phyloP scores from a whole-genome alignment of 2,329 filamentous ascomycete genomes.

The Botrytis fragariae region DNA sequence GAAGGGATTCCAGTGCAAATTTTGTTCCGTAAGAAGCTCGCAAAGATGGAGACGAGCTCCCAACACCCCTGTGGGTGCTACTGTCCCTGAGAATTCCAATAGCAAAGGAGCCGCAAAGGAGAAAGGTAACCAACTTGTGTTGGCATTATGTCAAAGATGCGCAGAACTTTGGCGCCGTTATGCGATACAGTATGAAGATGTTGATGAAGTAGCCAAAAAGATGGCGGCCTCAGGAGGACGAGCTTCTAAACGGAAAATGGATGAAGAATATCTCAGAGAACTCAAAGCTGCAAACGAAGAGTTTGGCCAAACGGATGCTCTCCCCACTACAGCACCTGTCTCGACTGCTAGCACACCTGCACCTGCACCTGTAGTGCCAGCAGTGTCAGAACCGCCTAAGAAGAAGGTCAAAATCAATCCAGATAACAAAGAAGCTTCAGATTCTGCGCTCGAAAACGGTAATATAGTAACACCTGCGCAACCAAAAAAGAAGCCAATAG shows the following conservation, averaged over 20 bases:
- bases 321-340: conserved; percentile 29
- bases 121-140: conserved; percentile 69
- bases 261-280: conserved; percentile 85
- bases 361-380: conserved; percentile 30
- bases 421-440: conserved; percentile 48
- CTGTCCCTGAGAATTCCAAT: conserved; percentile 62
- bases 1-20: conserved; percentile 88
- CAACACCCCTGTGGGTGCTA: conserved; percentile 67
- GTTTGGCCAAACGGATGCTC: conserved; percentile 45
- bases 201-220: conserved; percentile 88
- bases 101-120: conserved; percentile 67
- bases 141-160: conserved; percentile 86
- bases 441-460: conserved; percentile 46
- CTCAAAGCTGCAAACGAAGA: conserved; percentile 63
- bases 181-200: conserved; percentile 90
- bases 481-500: conserved; percentile 47
- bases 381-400: conserved; percentile 53
- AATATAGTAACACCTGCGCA: conserved; percentile 36
- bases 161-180: conserved; percentile 94
- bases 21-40: conserved; percentile 76
- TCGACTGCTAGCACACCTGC: conserved; percentile 32
- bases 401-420: conserved; percentile 60
- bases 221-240: conserved; percentile 75
- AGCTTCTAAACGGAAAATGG: conserved; percentile 82
- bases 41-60: conserved; percentile 92